Conservation (phyloP, 2,329 filamentous ascomycete genomes). For the Pyrenochaeta sp. region DNA sequence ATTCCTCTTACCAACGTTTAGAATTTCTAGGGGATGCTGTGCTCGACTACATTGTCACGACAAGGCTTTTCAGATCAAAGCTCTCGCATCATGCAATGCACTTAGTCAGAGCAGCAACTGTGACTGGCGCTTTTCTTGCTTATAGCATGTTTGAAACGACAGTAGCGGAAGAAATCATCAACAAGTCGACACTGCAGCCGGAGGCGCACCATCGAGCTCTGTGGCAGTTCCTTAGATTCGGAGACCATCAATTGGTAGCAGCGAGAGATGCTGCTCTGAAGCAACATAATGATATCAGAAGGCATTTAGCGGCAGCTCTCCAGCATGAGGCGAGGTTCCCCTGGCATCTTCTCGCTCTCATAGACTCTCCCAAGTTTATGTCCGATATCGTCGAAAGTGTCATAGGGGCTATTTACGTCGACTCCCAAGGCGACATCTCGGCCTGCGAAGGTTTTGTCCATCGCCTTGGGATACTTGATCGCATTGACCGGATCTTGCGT, state of each 20-base stretch:
- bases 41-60: slow-evolving; percentile 79
- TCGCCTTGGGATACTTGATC: slow-evolving; percentile 70
- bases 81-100: slow-evolving; percentile 74
- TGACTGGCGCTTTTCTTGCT: slow-evolving; percentile 81
- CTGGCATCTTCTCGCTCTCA: slow-evolving; percentile 74
- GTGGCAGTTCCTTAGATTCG: slow-evolving; percentile 75
- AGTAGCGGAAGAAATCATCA: slow-evolving; percentile 44
- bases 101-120: slow-evolving; percentile 75
- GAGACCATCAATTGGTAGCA: slow-evolving; percentile 57
- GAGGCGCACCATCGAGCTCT: slow-evolving; percentile 55
- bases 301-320: slow-evolving; percentile 62
- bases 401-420: slow-evolving; percentile 84
- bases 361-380: slow-evolving; percentile 52
- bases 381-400: slow-evolving; percentile 74
- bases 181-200: slow-evolving; percentile 43
- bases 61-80: slow-evolving; percentile 63
- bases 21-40: slow-evolving; percentile 90
- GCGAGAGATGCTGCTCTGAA: slow-evolving; percentile 56
- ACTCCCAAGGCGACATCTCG: slow-evolving; percentile 56
- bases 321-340: slow-evolving; percentile 68
- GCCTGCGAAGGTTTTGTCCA: slow-evolving; percentile 69
- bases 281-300: slow-evolving; percentile 60
- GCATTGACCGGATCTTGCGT: slow-evolving; percentile 68
- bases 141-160: slow-evolving; percentile 73
- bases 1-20: slow-evolving; percentile 73